A percentile compares a stretch with the other conserved stretches of the same genome.
Evolutionary conservation across 768 basidiomycete species (phyloP).

Genomic region (Lactifluus echinatus): DNA sequence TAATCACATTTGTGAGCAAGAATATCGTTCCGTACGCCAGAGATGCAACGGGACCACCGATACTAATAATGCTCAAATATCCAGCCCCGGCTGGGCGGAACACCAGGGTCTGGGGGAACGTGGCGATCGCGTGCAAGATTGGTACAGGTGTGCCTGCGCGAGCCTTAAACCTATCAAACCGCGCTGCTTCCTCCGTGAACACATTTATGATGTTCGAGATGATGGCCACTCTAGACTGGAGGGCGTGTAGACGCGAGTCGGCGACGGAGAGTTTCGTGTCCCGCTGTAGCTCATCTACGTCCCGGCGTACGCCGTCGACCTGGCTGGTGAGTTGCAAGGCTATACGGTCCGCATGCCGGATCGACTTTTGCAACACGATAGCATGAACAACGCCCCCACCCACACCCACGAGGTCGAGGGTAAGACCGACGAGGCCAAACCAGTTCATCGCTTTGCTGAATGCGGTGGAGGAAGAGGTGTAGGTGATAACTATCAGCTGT

Average conservation of each 20-base stretch:
- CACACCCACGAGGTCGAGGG: neutral
- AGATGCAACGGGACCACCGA: neutral
- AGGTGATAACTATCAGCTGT: neutral
- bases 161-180: too few species aligned
- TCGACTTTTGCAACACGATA: neutral
- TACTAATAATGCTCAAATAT: too few species aligned
- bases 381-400: neutral
- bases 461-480: neutral
- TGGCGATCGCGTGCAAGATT: too few species aligned
- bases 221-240: neutral
- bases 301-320: neutral
- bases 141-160: too few species aligned
- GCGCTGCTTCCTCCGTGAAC: too few species aligned
- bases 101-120: too few species aligned
- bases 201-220: too few species aligned
- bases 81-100: too few species aligned
- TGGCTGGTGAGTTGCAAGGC: neutral
- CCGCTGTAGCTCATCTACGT: neutral
- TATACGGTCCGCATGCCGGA: neutral
- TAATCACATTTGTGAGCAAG: constrained; percentile 7
- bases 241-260: neutral
- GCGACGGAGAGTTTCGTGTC: neutral
- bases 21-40: constrained; percentile 2
- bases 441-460: neutral
- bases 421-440: neutral